Conservation (phyloP, 116 monocot species). For the Dioscorea cayenensis region DNA sequence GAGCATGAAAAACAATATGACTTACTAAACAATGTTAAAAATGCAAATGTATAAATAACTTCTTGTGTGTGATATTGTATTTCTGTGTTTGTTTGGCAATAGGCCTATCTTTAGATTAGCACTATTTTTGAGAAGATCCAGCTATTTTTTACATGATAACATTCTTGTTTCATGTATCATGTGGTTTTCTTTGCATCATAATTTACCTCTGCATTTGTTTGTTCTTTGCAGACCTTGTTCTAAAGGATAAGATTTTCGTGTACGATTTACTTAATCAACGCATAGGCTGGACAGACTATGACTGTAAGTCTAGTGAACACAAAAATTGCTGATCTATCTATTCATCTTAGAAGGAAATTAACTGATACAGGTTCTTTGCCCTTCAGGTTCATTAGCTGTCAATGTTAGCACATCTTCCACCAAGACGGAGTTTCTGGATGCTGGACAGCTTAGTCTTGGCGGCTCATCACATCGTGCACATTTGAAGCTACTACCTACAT, state of each 20-base stretch:
- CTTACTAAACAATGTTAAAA: too few relatives aligned
- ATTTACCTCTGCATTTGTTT: background rate
- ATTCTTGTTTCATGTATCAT: background rate
- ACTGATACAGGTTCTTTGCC: background rate
- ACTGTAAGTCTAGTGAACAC: conserved; percentile 38
- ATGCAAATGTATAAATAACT: too few relatives aligned
- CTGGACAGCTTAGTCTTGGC: conserved; percentile 30
- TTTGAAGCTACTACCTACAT: background rate
- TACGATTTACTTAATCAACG: conserved; percentile 62
- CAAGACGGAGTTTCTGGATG: conserved; percentile 43
- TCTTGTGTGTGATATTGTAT: too few relatives aligned
- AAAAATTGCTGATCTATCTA: background rate
- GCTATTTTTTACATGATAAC: too few relatives aligned
- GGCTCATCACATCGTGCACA: conserved; percentile 8
- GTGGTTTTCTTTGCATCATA: background rate
- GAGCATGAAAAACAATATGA: too few relatives aligned
- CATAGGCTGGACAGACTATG: conserved; percentile 54
- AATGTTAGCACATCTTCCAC: conserved; percentile 56
- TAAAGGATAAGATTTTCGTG: conserved; percentile 69
- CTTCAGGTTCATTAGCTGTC: conserved; percentile 51
- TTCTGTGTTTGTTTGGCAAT: too few relatives aligned
- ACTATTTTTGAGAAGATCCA: too few relatives aligned
- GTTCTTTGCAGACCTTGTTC: conserved; percentile 44
- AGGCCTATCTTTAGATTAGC: too few relatives aligned
- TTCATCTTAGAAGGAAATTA: background rate